These are phyloP conservation scores for Pseudomassariella vexata DNA, from an alignment of 2,329 filamentous ascomycete species.

Conservation along the genomic window DNA sequence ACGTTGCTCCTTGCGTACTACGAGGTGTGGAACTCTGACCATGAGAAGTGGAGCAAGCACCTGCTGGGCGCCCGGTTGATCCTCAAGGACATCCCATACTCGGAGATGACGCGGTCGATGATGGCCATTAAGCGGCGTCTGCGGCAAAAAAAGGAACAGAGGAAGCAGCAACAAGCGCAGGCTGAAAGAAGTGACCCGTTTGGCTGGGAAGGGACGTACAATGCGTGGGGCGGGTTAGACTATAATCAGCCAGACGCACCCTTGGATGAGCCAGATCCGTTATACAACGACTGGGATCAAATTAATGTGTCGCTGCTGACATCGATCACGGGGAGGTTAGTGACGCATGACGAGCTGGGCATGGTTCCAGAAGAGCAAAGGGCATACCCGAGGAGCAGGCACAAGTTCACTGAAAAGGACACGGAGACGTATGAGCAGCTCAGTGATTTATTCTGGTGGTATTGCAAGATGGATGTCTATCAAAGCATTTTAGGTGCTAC, in stretches of 20 bases:
- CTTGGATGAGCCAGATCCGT: constrained; percentile 16
- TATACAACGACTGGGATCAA: constrained; percentile 26
- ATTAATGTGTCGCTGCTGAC: constrained; percentile 32
- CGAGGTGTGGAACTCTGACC: constrained; percentile 90
- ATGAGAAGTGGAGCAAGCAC: constrained; percentile 93
- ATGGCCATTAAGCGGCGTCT: constrained; percentile 52
- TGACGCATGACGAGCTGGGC: constrained; percentile 49
- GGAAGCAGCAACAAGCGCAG: constrained; percentile 21
- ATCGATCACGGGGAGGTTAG: constrained; percentile 43
- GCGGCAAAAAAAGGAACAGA: constrained; percentile 12
- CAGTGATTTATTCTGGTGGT: constrained; percentile 93
- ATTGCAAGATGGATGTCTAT: constrained; percentile 87
- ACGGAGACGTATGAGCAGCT: constrained; percentile 75
- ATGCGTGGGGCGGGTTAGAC: constrained; percentile 4
- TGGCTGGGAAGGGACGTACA: constrained; percentile 2
- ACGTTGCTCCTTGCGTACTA: constrained; percentile 84
- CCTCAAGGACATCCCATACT: constrained; percentile 75
- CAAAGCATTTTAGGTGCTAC: constrained; percentile 88
- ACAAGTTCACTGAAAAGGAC: constrained; percentile 50
- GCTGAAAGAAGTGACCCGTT: constrained; percentile 9
- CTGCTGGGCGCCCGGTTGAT: constrained; percentile 78
- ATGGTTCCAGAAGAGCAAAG: constrained; percentile 21
- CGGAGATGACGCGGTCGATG: constrained; percentile 64
- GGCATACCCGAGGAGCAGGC: constrained; percentile 20
- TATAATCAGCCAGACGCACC: constrained; percentile 1